Evolutionary conservation across 306 rosid genomes (phyloP), one percentile per base, ranked within the genome.

Genomic region (Corylus americana): DNA sequence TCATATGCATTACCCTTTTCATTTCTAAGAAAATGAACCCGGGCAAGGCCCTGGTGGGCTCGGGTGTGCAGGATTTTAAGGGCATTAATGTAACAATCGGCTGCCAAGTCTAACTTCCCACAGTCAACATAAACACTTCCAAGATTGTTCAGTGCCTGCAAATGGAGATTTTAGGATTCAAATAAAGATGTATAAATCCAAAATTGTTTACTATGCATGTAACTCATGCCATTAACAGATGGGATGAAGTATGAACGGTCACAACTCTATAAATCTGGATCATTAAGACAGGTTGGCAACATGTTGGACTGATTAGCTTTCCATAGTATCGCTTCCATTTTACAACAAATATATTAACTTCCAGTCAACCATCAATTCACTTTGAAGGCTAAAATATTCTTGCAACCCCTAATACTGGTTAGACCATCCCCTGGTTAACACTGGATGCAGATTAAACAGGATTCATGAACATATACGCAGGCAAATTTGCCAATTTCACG

Each of bases 11-110:
- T 90, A 71, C 81, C 54, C 85, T 87, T 94, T 9, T 89, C 85
- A 51, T 90, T 87, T 80, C 83, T 86, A 0, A 92, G 89, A 87
- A 54, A 92, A 88, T 89, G 90, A 81, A 94, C 98, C 86, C 97
- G 95, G 50, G 98, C 98, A 76, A 94, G 97, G 57, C 97, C 98
- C 83, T 94, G 97, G 83, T 94, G 97, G 5, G 98, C 98, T 68
- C 98, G 96, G 37, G 97, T 89, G 80, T 94, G 98, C 81, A 87
- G 91, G 81, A 94, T 90, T 61, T 92, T 85, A 27, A 94, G 97
- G 85, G 98, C 98, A 85, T 87, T 92, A 48, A 84, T 88, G 83
- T 94, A 94, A 87, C 97, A 94, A 81, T 92, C 96, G 71, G 97
- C 96, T 22, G 98, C 98, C 74, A 79, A 37, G 59, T 92, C 97